Base-by-base conservation (phyloP, 345 rosid species). In the Barbarea vulgaris region DNA sequence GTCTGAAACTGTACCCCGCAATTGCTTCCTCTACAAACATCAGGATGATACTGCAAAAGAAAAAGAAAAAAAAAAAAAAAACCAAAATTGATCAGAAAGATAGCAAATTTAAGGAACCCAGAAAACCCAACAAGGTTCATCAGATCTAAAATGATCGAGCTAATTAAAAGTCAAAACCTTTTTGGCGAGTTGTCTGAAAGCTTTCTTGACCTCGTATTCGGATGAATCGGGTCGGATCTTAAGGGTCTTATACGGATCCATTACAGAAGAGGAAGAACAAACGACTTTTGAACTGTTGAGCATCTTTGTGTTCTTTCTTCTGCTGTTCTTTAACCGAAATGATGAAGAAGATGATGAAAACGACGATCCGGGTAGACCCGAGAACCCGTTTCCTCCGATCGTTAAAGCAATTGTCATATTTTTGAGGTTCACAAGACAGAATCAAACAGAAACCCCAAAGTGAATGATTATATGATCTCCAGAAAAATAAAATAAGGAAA, bases 21-120 rank as follows among this genome's bases (percentile, higher is more conserved):
- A 77, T 89, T 90, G 78, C 64, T 87, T 82, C 92, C 99, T 82
- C 89, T 87, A 79, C 99, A 95, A 7, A 95, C 97, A 78, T 95
- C 99, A 11, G 99, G 99, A 86, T 95, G 99, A 83, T 91, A 91
- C 97, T 91, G 91, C 67, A 80, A 48, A 47, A 12, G 1, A 4
- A 61, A 15, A 12, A 39, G 13, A 12, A 12, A 2, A 4, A 61
- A 15, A 12, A 39, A 39, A 12, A 24, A 41, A 17, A 6, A 51
- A 17, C 24, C 27, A 36, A 46, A 34, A 58, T 41, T 10, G 19
- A 51, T 18, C 33, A 61, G 17, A 47, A 22, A 22, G 13, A 22
- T 64, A 1, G 19, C 19, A 67, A 18, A 1, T 68, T 60, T 18
- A 24, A 17, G 8, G 11, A 57, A 41, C 11, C 24, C 14, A 33